Percentiles rank a stretch among this genome's conserved stretches.
Evolutionary conservation across 2,329 filamentous ascomycete species (phyloP).

Genomic region (Cylindrodendrum hubeiense): DNA sequence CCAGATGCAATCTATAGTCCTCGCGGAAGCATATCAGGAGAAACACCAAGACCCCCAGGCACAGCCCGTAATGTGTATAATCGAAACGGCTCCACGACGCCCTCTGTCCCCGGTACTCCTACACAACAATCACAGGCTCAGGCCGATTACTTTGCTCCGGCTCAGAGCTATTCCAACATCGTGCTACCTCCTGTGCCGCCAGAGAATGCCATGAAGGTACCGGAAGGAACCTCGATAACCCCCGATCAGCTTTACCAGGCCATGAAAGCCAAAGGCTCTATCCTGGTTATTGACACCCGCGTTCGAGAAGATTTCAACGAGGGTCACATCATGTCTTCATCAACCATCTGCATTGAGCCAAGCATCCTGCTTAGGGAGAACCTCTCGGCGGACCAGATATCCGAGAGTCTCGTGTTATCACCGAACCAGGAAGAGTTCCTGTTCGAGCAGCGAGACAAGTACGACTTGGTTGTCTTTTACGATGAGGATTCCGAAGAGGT

Average conservation of each 20-base stretch:
- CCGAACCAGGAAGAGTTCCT: conserved; percentile 80
- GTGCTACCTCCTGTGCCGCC: conserved; percentile 50
- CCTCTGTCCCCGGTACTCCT: conserved; percentile 51
- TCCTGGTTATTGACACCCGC: conserved; percentile 90
- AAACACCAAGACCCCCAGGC: conserved; percentile 74
- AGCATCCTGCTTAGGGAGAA: conserved; percentile 76
- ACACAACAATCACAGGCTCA: conserved; percentile 45
- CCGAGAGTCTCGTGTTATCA: conserved; percentile 77
- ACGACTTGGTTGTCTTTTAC: conserved; percentile 91
- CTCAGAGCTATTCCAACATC: conserved; percentile 43
- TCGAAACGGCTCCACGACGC: conserved; percentile 66
- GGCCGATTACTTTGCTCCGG: conserved; percentile 49
- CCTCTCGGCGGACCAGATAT: conserved; percentile 71
- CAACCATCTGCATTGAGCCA: conserved; percentile 91
- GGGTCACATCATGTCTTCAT: conserved; percentile 88
- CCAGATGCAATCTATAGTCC: conserved; percentile 84
- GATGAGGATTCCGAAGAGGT: conserved; percentile 76
- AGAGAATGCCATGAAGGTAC: conserved; percentile 59
- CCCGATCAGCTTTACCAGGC: conserved; percentile 79
- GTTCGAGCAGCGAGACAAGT: conserved; percentile 80
- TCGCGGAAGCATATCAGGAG: conserved; percentile 75
- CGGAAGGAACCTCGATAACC: conserved; percentile 70
- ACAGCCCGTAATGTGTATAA: conserved; percentile 74
- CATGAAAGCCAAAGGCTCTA: conserved; percentile 68
- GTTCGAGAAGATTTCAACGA: conserved; percentile 84